phyloP scores from a whole-genome alignment of 164 flowering plant species.

The Hamamelis virginiana region DNA sequence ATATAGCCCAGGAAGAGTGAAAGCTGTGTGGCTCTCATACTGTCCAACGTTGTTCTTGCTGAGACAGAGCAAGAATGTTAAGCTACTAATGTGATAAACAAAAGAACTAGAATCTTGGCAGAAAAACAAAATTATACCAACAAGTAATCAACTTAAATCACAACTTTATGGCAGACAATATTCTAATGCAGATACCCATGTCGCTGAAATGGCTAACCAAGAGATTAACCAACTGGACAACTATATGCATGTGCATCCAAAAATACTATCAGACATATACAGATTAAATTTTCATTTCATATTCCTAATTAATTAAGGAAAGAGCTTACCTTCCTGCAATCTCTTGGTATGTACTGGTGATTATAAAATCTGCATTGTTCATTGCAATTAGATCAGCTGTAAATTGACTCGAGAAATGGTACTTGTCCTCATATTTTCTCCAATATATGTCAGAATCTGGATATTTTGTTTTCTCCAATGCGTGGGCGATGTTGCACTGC shows the following conservation, averaged over 20 bases:
- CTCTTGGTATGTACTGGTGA: constrained; percentile 97
- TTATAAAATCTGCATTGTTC: constrained; percentile 94
- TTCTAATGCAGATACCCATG: too few species aligned
- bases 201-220: too few species aligned
- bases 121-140: too few species aligned
- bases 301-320: not conserved
- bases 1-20: constrained; percentile 89
- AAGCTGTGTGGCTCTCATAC: constrained; percentile 88
- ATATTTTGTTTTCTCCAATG: constrained; percentile 95
- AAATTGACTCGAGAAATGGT: constrained; percentile 95
- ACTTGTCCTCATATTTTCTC: constrained; percentile 84
- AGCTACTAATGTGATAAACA: not conserved
- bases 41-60: constrained; percentile 91
- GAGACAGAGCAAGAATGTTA: constrained; percentile 23
- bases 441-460: constrained; percentile 96
- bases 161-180: too few species aligned
- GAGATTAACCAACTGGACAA: too few species aligned
- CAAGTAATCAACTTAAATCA: too few species aligned
- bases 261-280: not conserved
- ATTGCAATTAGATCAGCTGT: constrained; percentile 94
- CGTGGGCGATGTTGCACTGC: constrained; percentile 95
- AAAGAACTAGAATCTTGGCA: too few species aligned
- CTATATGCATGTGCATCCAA: not conserved
- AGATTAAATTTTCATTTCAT: too few species aligned
- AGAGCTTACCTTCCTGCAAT: constrained; percentile 89